Percentiles rank a stretch among this genome's conserved stretches.
Conservation (phyloP, 345 rosid species). For the Sonneratia caseolaris region DNA sequence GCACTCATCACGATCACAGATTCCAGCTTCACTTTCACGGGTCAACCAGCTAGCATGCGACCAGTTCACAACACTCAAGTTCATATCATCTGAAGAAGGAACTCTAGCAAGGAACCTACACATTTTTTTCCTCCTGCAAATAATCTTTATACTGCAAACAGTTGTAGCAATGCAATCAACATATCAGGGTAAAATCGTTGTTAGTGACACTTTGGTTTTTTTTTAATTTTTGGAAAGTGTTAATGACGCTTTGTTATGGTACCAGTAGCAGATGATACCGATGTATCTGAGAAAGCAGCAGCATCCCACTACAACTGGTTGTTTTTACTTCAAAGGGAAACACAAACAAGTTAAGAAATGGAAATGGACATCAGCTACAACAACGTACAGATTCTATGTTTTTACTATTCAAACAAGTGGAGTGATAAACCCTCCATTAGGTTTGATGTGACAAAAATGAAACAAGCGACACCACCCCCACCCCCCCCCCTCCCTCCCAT, state of each 20-base stretch:
- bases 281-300: too few species aligned
- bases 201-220: neutral
- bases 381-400: neutral
- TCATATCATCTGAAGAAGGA: neutral
- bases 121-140: neutral
- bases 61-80: neutral
- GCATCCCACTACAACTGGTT: too few species aligned
- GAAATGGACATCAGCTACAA: conserved; percentile 2
- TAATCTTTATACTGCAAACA: neutral
- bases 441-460: neutral
- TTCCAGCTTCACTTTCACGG: neutral
- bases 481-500: neutral
- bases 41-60: neutral
- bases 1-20: too few species aligned
- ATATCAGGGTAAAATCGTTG: neutral
- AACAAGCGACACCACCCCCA: too few species aligned
- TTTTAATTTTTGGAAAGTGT: neutral
- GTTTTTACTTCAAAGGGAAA: neutral
- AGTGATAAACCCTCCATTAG: neutral
- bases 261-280: too few species aligned
- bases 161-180: neutral
- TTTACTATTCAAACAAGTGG: conserved; percentile 8
- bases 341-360: neutral
- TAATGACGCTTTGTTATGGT: neutral
- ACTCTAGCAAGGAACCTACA: neutral